Evolutionary conservation across 2,329 filamentous ascomycete genomes (phyloP).

Genomic region (Gaeumannomyces sp.): DNA sequence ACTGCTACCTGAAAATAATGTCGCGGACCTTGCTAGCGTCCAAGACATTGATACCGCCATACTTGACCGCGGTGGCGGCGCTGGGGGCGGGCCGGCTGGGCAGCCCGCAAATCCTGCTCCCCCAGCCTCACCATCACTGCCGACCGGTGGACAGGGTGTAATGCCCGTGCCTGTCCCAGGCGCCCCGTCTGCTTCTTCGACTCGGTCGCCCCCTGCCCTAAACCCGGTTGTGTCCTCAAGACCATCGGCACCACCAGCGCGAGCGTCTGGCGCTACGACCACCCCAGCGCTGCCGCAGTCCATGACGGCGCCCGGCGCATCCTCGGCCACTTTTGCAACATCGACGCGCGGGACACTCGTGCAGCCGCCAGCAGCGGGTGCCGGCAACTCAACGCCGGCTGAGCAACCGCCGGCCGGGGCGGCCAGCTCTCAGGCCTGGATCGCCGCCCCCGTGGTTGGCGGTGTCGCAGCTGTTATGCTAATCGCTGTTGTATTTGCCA

Average conservation of each 20-base stretch:
- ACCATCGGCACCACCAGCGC: conserved; percentile 42
- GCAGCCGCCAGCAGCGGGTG: conserved; percentile 5
- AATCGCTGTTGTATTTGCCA: conserved; percentile 23
- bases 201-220: neutral
- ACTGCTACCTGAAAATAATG: conserved; percentile 25
- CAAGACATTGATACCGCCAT: conserved; percentile 13
- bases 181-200: too few relatives aligned
- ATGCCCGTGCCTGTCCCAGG: neutral
- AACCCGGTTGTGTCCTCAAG: conserved; percentile 9
- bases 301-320: conserved; percentile 1
- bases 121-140: conserved; percentile 3
- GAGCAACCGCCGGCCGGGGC: neutral
- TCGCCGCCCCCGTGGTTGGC: conserved; percentile 29
- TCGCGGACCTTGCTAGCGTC: conserved; percentile 1
- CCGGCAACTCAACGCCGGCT: neutral
- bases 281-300: neutral
- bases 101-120: neutral
- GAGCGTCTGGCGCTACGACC: neutral
- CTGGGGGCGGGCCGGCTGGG: neutral
- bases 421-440: conserved; percentile 21
- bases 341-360: conserved; percentile 1
- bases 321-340: neutral
- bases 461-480: conserved; percentile 25
- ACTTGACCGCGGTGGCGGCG: conserved; percentile 9
- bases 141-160: neutral